Base-by-base conservation (phyloP, 768 basidiomycete species). In the Boletus barrowsii region DNA sequence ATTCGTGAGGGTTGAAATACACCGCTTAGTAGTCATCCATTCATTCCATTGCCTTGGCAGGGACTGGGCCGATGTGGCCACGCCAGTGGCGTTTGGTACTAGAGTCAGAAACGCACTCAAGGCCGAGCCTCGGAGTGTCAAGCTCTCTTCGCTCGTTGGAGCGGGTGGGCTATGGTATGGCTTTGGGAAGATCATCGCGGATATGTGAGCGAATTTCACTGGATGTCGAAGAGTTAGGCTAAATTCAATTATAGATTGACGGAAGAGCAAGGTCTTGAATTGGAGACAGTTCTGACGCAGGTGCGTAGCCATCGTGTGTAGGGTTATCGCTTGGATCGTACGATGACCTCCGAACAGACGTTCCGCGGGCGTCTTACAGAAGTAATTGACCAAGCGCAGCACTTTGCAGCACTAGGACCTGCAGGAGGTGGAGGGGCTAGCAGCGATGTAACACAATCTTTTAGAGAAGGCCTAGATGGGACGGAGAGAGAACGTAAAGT, bases 151-250 rank as follows among this genome's bases (percentile, higher is more conserved):
- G 42, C 82, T 95, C 9, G 92, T 96, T 10, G 95, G 94, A 9
- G 85, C 87, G 11, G 90, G 90, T 3, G 90, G 92, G 3, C 72
- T 84, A 62, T 98, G 95, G 94, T 98, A 97, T 68, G 88, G 87
- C 4, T 94, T 94, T 68, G 94, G 94, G 14, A 86, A 86, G 68
- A 83, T 84, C 58, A 84, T 96, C 55, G 88, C 87, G 76, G 86
- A 87, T 50, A 83, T 96, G 93, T 92, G 64, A 62, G 80, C 65
- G 14, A 54, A 30, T 47, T 26, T 41, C 39, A 29, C 41, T 41
- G 30, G 53, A 49, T 47, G 43, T 20, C 46, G 10, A 11, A 17
- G 36, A 39, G 36, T 45, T n/a, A 43, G 33, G 37, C 47, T 55
- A 14, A 60, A 30, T 49, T 15, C 30, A 22, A 45, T 49, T 35